These are phyloP conservation scores for Diplodia scrobiculata DNA, from an alignment of 2,329 filamentous ascomycete species.

Conservation along the genomic window DNA sequence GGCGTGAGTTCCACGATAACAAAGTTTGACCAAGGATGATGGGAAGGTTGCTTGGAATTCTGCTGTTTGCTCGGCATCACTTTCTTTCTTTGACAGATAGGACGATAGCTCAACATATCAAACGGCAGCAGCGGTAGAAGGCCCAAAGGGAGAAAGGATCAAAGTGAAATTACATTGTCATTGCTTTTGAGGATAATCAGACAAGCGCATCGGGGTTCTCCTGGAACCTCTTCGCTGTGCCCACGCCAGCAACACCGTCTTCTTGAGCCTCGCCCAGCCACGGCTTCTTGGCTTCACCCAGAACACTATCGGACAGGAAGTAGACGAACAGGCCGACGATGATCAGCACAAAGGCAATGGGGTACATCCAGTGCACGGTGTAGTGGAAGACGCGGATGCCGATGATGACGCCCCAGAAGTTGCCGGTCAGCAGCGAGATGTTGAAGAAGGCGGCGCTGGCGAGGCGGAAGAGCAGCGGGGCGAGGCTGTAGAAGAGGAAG, in stretches of 20 bases:
- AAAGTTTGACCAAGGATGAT: background rate
- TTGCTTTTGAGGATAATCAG: slow-evolving; percentile 31
- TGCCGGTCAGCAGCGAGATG: slow-evolving; percentile 87
- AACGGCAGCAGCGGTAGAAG: background rate
- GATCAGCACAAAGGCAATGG: slow-evolving; percentile 92
- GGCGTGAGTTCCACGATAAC: background rate
- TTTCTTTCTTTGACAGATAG: background rate
- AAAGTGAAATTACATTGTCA: background rate
- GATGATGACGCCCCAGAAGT: slow-evolving; percentile 96
- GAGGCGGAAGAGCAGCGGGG: slow-evolving; percentile 85
- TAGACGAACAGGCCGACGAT: slow-evolving; percentile 83
- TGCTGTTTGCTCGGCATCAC: background rate
- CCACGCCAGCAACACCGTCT: slow-evolving; percentile 73
- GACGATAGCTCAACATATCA: background rate
- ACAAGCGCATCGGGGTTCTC: slow-evolving; percentile 46
- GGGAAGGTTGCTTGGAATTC: slow-evolving; percentile 6
- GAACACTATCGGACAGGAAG: slow-evolving; percentile 76
- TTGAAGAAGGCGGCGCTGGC: slow-evolving; percentile 94
- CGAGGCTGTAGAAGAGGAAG: slow-evolving; percentile 81
- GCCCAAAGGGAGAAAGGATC: background rate
- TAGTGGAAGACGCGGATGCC: slow-evolving; percentile 83
- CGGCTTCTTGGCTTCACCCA: slow-evolving; percentile 90
- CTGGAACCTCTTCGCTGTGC: slow-evolving; percentile 74
- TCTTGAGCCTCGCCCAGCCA: slow-evolving; percentile 91
- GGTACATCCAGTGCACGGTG: slow-evolving; percentile 84